phyloP scores from a whole-genome alignment of 306 rosid species.

The Benincasa hispida region DNA sequence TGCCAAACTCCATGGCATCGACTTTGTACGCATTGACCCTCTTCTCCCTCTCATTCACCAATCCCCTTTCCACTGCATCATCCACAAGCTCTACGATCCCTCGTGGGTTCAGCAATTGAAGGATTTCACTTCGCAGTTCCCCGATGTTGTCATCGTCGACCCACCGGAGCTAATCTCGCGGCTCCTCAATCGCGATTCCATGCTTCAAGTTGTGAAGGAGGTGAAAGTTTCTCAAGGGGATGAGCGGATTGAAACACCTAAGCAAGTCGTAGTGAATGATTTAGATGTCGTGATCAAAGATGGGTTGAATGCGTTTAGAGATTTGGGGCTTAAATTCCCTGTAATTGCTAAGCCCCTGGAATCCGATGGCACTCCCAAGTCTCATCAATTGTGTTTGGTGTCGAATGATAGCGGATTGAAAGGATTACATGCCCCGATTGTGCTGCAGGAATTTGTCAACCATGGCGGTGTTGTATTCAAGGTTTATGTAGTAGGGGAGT shows the following conservation, averaged over 20 bases:
- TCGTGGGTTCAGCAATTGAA: conserved; percentile 52
- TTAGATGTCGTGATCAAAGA: conserved; percentile 31
- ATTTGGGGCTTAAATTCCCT: conserved; percentile 45
- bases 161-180: conserved; percentile 66
- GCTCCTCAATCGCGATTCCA: conserved; percentile 79
- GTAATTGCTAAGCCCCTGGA: conserved; percentile 76
- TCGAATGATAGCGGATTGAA: conserved; percentile 41
- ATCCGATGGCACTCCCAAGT: conserved; percentile 72
- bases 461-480: conserved; percentile 91
- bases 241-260: conserved; percentile 72
- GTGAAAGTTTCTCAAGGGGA: conserved; percentile 25
- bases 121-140: conserved; percentile 32
- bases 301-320: conserved; percentile 46
- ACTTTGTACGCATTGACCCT: conserved; percentile 47
- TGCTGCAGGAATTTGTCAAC: conserved; percentile 78
- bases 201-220: conserved; percentile 82
- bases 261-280: conserved; percentile 73
- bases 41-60: conserved; percentile 33
- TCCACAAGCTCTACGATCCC: conserved; percentile 72
- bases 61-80: conserved; percentile 69
- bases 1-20: conserved; percentile 54
- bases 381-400: conserved; percentile 73
- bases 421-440: conserved; percentile 66
- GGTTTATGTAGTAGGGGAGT: conserved; percentile 71
- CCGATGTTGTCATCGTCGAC: conserved; percentile 53